Base-by-base conservation (phyloP, 495 filamentous ascomycete species). In the Penicillium coprophilum region DNA sequence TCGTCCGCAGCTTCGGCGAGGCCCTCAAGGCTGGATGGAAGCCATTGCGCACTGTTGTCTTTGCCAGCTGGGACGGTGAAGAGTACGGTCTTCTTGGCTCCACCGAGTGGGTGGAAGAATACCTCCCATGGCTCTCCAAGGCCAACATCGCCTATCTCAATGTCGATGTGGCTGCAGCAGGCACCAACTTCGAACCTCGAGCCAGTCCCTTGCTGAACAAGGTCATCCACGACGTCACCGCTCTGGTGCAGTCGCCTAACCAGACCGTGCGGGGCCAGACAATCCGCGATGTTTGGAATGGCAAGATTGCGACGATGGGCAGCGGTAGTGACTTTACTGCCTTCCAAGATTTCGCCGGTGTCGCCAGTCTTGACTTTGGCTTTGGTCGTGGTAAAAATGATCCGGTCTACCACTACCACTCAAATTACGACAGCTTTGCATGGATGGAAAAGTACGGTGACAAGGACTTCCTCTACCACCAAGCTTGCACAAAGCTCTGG, bases 101-200 rank as follows among this genome's bases (percentile, higher is more conserved):
- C 13, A 87, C 85, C 0, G 87, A 88, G 56, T 90, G 87, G 87
- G 87, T 88, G 2, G 82, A 87, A 62, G 94, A 98, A 61, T 90
- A 90, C 55, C 71, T 96, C 0, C 88, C 89, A 2, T 96, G 92
- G 91, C 79, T 97, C 10, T 83, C 79, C 10, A 78, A 80, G 21
- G 77, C 89, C 11, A 90, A 87, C 21, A 83, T 90, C 19, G 87
- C 87, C 2, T 90, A 90, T 58, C 58, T 91, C 44, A 90, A 91
- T 62, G 81, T 91, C 38, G 87, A 90, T 64, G 80, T 87, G 20
- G 85, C 80, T 28, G 76, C 83, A 6, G 51, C 67, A 21, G 85
- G 87, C 0, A 72, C 79, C 0, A 27, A 70, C 17, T 84, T 83
- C 43, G 44, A 52, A 7, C 70, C 74, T 41, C 57, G 74, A 0